Conservation (phyloP, 257 asterid species). For the Solanum chaucha region DNA sequence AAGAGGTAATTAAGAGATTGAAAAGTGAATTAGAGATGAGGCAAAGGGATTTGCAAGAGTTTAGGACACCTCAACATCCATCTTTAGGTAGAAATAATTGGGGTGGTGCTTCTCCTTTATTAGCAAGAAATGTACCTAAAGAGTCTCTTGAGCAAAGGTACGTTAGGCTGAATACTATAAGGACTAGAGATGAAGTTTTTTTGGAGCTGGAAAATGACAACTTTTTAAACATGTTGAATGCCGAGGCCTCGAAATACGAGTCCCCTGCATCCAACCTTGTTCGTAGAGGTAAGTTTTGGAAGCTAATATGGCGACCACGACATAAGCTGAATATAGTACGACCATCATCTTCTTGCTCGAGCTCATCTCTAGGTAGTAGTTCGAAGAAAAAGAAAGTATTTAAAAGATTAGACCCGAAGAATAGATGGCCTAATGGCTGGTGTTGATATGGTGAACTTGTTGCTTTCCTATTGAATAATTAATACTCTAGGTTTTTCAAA, state of each 20-base stretch:
- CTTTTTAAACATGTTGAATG: slow-evolving; percentile 10
- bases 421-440: slow-evolving; percentile 84
- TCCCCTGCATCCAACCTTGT: not conserved
- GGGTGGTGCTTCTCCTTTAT: slow-evolving; percentile 79
- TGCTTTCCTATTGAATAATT: not conserved
- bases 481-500: not conserved
- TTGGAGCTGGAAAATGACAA: slow-evolving; percentile 22
- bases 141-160: slow-evolving; percentile 59
- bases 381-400: slow-evolving; percentile 18
- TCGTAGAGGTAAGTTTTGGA: slow-evolving; percentile 18
- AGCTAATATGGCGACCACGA: slow-evolving; percentile 23
- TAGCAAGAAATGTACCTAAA: slow-evolving; percentile 52
- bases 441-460: slow-evolving; percentile 14
- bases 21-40: slow-evolving; percentile 11
- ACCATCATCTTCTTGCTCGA: not conserved
- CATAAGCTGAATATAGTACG: slow-evolving; percentile 11
- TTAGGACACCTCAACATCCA: slow-evolving; percentile 75
- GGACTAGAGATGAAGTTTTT: slow-evolving; percentile 35
- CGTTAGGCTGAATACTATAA: slow-evolving; percentile 18
- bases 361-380: slow-evolving; percentile 4
- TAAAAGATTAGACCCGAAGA: slow-evolving; percentile 31
- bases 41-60: slow-evolving; percentile 27
- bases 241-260: slow-evolving; percentile 8
- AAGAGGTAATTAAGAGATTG: not conserved
- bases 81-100: slow-evolving; percentile 47